Conservation (phyloP, 1,284 basidiomycete species). For the Pseudozyma tsukubaensis region DNA sequence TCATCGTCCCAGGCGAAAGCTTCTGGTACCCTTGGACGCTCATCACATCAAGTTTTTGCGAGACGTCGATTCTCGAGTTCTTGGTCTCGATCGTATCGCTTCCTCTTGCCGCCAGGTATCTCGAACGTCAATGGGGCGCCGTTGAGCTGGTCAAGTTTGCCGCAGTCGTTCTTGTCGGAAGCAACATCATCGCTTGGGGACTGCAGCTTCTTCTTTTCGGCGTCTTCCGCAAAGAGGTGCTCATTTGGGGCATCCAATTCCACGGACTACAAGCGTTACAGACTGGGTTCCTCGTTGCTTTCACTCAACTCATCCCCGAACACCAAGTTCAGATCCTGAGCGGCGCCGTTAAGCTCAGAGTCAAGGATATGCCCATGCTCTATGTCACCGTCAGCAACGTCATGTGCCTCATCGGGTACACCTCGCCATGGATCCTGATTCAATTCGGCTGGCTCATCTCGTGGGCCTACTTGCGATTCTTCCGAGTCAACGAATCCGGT, state of each 20-base stretch:
- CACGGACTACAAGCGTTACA: constrained; percentile 94
- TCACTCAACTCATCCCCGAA: constrained; percentile 96
- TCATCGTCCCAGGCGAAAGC: constrained; percentile 84
- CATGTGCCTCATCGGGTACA: constrained; percentile 85
- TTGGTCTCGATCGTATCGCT: constrained; percentile 81
- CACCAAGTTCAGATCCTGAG: constrained; percentile 90
- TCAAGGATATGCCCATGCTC: constrained; percentile 94
- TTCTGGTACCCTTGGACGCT: constrained; percentile 91
- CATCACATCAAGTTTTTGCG: constrained; percentile 85
- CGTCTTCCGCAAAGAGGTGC: constrained; percentile 55
- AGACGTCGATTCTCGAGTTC: constrained; percentile 85
- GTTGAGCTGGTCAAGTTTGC: constrained; percentile 88
- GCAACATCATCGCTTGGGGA: constrained; percentile 63
- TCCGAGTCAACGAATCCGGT: constrained; percentile 80
- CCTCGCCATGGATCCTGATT: constrained; percentile 93
- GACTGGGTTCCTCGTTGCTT: constrained; percentile 88
- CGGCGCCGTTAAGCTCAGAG: constrained; percentile 83
- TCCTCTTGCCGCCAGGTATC: constrained; percentile 84
- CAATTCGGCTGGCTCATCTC: constrained; percentile 95
- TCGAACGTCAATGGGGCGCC: constrained; percentile 92
- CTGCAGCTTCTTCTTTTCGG: constrained; percentile 56
- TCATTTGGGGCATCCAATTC: constrained; percentile 81
- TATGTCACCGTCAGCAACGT: constrained; percentile 92
- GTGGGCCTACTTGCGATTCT: constrained; percentile 95
- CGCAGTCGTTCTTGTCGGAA: constrained; percentile 72